phyloP scores from a whole-genome alignment of 2,329 filamentous ascomycete species.

The Neonectria hederae region DNA sequence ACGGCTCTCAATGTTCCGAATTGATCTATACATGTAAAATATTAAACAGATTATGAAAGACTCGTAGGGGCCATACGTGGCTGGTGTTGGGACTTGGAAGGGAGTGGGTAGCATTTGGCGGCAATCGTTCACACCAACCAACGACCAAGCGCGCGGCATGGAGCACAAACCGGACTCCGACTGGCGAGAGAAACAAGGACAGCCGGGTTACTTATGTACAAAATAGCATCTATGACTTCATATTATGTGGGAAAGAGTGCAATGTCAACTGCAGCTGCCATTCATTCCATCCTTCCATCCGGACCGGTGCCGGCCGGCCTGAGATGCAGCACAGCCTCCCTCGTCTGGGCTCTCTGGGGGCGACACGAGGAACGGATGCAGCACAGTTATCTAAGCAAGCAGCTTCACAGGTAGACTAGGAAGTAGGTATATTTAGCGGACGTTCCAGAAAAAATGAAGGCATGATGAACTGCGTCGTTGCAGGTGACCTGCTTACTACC shows the following conservation, averaged over 20 bases:
- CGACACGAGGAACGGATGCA: neutral
- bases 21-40: neutral
- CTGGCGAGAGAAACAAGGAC: neutral
- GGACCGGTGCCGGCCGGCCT: conserved; percentile 1
- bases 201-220: neutral
- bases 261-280: neutral
- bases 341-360: neutral
- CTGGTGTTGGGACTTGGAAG: neutral
- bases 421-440: no score
- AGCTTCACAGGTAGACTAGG: no score
- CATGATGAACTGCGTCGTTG: no score
- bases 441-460: no score
- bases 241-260: neutral
- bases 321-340: conserved; percentile 3
- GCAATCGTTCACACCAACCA: neutral
- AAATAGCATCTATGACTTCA: neutral
- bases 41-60: neutral
- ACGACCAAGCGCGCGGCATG: neutral
- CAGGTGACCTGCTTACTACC: no score
- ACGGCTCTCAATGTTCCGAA: neutral
- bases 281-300: neutral
- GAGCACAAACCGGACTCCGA: neutral
- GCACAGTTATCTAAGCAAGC: neutral
- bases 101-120: neutral
- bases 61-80: neutral